phyloP scores from a whole-genome alignment of 192 early-diverging fungal genomes.

The Entomortierella lignicola region DNA sequence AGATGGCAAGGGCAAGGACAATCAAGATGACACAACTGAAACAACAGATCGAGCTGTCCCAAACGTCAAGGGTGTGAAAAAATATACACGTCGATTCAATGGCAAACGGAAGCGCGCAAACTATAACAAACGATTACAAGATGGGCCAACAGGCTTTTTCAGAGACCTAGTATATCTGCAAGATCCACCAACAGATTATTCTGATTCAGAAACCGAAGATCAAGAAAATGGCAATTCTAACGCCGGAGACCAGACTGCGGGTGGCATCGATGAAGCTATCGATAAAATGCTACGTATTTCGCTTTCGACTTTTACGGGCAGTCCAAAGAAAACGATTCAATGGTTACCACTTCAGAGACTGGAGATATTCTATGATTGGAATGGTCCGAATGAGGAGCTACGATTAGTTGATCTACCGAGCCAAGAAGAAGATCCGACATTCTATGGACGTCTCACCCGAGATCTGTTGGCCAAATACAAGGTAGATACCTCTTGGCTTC shows the following conservation, averaged over 20 bases:
- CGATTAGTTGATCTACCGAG: slow-evolving; percentile 17
- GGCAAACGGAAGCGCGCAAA: slow-evolving; percentile 19
- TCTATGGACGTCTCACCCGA: slow-evolving; percentile 32
- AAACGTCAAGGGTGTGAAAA: slow-evolving; percentile 31
- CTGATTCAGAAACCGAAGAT: slow-evolving; percentile 22
- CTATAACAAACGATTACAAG: neutral
- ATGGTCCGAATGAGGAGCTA: slow-evolving; percentile 15
- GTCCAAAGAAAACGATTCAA: slow-evolving; percentile 12
- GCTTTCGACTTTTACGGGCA: slow-evolving; percentile 2
- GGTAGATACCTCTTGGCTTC: no score
- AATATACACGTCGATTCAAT: slow-evolving; percentile 38
- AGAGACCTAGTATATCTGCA: neutral
- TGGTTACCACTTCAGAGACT: neutral
- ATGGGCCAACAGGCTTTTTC: neutral
- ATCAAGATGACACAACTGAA: neutral
- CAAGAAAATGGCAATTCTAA: neutral
- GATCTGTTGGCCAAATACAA: slow-evolving; percentile 32
- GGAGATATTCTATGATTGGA: slow-evolving; percentile 23
- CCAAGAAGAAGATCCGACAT: slow-evolving; percentile 15
- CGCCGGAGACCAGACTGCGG: neutral
- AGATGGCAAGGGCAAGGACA: neutral
- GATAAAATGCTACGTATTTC: slow-evolving; percentile 1
- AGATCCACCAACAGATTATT: slow-evolving; percentile 30
- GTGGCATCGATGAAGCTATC: slow-evolving; percentile 11
- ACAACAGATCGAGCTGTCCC: neutral